Percentiles rank a stretch among this genome's conserved stretches.
These are phyloP conservation scores for Metschnikowia matae DNA, from an alignment of 805 yeast species.

Conservation along the genomic window DNA sequence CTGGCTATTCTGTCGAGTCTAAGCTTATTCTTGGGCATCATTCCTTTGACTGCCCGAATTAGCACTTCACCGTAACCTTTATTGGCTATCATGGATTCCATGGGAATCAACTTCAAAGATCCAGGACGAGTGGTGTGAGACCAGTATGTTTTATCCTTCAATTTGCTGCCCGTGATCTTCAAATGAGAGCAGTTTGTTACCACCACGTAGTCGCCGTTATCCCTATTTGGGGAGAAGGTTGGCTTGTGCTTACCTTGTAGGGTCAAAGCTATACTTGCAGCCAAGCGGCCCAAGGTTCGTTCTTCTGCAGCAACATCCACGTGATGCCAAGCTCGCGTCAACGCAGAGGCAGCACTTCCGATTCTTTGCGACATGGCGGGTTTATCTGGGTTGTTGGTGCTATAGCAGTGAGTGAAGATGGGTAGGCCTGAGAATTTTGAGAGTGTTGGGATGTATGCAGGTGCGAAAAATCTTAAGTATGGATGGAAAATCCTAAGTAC, in stretches of 20 bases:
- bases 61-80: constrained; percentile 87
- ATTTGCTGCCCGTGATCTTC: constrained; percentile 80
- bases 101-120: constrained; percentile 72
- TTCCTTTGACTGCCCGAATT: constrained; percentile 85
- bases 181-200: constrained; percentile 86
- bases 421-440: not conserved
- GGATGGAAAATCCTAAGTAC: not conserved
- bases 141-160: constrained; percentile 79
- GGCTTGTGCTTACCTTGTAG: constrained; percentile 98
- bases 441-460: constrained; percentile 1
- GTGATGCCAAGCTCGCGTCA: constrained; percentile 92
- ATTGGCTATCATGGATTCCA: constrained; percentile 70
- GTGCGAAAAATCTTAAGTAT: not conserved
- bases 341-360: constrained; percentile 62
- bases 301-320: constrained; percentile 82
- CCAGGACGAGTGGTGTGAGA: constrained; percentile 91
- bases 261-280: constrained; percentile 80
- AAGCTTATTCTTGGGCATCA: constrained; percentile 90
- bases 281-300: constrained; percentile 88
- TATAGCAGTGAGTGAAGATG: constrained; percentile 1
- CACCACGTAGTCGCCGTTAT: constrained; percentile 95
- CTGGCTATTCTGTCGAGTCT: constrained; percentile 78
- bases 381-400: not conserved
- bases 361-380: constrained; percentile 43
- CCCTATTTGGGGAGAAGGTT: constrained; percentile 63